These are phyloP conservation scores for Dothiorella sarmentorum DNA, from an alignment of 2,329 filamentous ascomycete genomes.

Conservation along the genomic window DNA sequence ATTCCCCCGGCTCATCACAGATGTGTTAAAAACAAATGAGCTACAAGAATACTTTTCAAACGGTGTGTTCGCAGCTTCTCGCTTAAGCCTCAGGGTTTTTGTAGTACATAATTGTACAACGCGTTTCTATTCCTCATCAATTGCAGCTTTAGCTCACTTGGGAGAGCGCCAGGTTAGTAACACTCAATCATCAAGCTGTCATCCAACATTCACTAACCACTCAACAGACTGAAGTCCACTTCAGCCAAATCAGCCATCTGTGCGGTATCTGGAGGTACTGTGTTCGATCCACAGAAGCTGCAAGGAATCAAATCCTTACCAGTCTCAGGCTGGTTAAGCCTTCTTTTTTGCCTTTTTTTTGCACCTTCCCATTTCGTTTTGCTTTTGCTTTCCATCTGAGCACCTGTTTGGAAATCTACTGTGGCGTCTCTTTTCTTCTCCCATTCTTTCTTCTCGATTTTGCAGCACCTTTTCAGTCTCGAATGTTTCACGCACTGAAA, in stretches of 20 bases:
- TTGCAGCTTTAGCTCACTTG: conserved; percentile 8
- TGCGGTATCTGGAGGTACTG: conserved; percentile 38
- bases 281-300: conserved; percentile 38
- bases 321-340: neutral
- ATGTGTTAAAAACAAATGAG: too few relatives aligned
- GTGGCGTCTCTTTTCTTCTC: too few relatives aligned
- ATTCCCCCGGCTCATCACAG: too few relatives aligned
- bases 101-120: neutral
- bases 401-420: too few relatives aligned
- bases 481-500: too few relatives aligned
- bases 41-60: too few relatives aligned
- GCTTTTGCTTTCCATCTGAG: too few relatives aligned
- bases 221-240: conserved; percentile 35
- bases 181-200: neutral
- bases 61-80: too few relatives aligned
- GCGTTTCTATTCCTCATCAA: neutral
- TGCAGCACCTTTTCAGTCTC: too few relatives aligned
- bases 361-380: neutral
- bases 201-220: neutral
- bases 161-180: neutral
- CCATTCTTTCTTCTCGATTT: too few relatives aligned
- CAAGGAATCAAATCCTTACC: conserved; percentile 18
- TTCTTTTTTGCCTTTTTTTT: neutral
- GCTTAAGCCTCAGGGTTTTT: too few relatives aligned
- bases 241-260: conserved; percentile 24